These are phyloP conservation scores for Botrytis elliptica DNA, from an alignment of 2,329 filamentous ascomycete species.

Conservation along the genomic window DNA sequence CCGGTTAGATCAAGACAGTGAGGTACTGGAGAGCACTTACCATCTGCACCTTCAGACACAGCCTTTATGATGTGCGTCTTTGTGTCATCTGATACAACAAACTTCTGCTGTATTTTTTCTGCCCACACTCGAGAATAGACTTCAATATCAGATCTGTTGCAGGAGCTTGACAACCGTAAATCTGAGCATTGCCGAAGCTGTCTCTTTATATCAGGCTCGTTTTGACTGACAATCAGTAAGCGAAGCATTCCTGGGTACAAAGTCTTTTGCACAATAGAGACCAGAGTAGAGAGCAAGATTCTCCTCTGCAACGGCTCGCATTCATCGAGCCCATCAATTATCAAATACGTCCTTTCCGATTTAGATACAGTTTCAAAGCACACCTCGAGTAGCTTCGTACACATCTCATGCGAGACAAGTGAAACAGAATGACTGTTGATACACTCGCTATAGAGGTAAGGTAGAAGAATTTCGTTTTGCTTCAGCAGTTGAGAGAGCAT, in stretches of 20 bases:
- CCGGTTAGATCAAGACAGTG: conserved; percentile 13
- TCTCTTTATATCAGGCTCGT: conserved; percentile 38
- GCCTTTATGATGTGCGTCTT: conserved; percentile 27
- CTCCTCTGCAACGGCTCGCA: conserved; percentile 39
- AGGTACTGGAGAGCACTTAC: not conserved
- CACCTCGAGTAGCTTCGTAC: conserved; percentile 34
- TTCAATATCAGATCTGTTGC: conserved; percentile 40
- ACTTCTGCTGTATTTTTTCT: conserved; percentile 32
- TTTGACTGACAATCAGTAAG: conserved; percentile 42
- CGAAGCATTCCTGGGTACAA: conserved; percentile 30
- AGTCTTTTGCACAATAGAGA: conserved; percentile 19
- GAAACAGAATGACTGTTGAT: not conserved
- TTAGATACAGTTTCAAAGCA: conserved; percentile 30
- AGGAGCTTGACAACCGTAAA: conserved; percentile 31
- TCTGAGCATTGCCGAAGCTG: conserved; percentile 32
- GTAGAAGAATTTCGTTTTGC: conserved; percentile 37
- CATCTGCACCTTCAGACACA: conserved; percentile 29
- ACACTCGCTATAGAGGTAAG: conserved; percentile 39
- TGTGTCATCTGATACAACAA: conserved; percentile 24
- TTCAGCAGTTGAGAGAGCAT: conserved; percentile 41
- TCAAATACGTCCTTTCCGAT: conserved; percentile 35
- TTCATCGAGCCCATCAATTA: conserved; percentile 48
- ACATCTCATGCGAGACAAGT: not conserved
- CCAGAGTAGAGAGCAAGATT: conserved; percentile 39
- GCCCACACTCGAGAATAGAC: conserved; percentile 32